Evolutionary conservation across 768 basidiomycete genomes (phyloP).

Genomic region (Calvatia gigantea): DNA sequence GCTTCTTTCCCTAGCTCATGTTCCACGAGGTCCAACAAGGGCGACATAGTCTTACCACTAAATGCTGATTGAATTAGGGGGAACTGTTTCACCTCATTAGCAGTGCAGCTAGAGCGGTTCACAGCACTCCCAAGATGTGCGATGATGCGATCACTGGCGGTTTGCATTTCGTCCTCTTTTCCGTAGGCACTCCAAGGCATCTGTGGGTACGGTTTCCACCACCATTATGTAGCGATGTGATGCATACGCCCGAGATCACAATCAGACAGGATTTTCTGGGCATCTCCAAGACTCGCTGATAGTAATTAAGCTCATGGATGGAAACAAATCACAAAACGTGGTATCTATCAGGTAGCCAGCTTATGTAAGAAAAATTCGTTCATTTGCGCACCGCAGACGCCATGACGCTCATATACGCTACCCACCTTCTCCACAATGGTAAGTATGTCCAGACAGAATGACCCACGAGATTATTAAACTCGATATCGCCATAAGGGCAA

Average conservation of each 20-base stretch:
- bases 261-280: too few species aligned
- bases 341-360: too few species aligned
- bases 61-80: neutral
- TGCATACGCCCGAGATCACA: neutral
- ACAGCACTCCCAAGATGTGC: neutral
- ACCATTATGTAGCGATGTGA: neutral
- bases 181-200: too few species aligned
- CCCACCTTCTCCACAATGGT: neutral
- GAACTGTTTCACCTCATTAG: neutral
- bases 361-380: neutral
- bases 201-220: neutral
- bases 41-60: neutral
- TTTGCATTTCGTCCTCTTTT: neutral
- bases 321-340: too few species aligned
- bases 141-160: neutral
- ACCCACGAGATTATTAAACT: neutral
- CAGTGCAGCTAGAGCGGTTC: neutral
- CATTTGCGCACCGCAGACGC: neutral
- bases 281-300: too few species aligned
- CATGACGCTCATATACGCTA: neutral
- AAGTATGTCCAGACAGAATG: neutral
- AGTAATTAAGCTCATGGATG: too few species aligned
- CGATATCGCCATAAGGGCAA: slow-evolving; percentile 63
- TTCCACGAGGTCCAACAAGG: neutral
- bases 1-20: neutral